Percentiles rank a stretch among this genome's conserved stretches.
Conservation (phyloP, 2,329 filamentous ascomycete species). For the Fusarium humuli region DNA sequence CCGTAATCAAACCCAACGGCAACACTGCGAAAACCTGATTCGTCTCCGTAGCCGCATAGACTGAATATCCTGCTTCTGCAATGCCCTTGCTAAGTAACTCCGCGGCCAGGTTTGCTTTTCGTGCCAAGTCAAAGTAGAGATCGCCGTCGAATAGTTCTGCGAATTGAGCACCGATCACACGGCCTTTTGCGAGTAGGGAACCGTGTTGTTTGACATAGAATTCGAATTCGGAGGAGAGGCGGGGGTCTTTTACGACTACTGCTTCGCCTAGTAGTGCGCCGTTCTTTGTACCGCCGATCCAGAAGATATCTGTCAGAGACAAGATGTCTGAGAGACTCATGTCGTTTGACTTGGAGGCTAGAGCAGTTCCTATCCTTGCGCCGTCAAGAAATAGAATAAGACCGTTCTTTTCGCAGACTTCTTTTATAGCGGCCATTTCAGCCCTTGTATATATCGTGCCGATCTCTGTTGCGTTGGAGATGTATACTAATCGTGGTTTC, state of each 20-base stretch:
- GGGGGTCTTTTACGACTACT: constrained; percentile 58
- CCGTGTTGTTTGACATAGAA: constrained; percentile 66
- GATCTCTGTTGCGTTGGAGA: constrained; percentile 64
- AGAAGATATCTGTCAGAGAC: constrained; percentile 63
- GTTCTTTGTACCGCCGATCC: constrained; percentile 66
- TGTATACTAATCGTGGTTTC: constrained; percentile 62
- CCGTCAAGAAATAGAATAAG: constrained; percentile 62
- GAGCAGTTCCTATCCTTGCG: constrained; percentile 58
- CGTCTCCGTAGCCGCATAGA: constrained; percentile 60
- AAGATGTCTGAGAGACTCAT: constrained; percentile 58
- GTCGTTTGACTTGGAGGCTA: constrained; percentile 57
- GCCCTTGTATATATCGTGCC: constrained; percentile 60
- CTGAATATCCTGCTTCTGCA: constrained; percentile 54
- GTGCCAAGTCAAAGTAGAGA: constrained; percentile 60
- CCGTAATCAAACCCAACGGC: constrained; percentile 53
- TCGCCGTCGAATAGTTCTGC: constrained; percentile 59
- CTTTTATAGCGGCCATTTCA: constrained; percentile 57
- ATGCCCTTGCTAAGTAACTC: constrained; percentile 58
- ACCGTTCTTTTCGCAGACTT: constrained; percentile 54
- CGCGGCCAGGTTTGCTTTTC: constrained; percentile 58
- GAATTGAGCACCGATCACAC: constrained; percentile 62
- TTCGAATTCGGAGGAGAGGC: constrained; percentile 59
- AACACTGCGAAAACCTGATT: constrained; percentile 64
- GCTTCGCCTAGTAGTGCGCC: constrained; percentile 63
- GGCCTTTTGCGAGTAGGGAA: constrained; percentile 61